Conservation (phyloP, 768 basidiomycete species). For the Tephrocybe rancida region DNA sequence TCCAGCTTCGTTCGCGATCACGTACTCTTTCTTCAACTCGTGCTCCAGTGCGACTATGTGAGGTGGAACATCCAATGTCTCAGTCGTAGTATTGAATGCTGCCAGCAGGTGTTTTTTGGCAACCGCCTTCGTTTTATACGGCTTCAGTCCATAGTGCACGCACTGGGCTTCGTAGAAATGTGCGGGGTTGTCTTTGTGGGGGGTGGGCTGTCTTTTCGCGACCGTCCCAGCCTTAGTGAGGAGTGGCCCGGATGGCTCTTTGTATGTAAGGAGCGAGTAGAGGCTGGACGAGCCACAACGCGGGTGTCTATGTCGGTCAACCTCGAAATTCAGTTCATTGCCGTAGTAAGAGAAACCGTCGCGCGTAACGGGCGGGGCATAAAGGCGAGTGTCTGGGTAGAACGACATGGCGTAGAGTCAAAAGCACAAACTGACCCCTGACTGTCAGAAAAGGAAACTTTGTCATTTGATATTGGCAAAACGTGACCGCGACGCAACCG, state of each 20-base stretch:
- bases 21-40: constrained; percentile 23
- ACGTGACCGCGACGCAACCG: too few relatives aligned
- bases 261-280: constrained; percentile 24
- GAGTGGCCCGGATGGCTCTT: constrained; percentile 17
- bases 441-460: too few relatives aligned
- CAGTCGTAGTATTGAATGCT: constrained; percentile 19
- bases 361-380: constrained; percentile 17
- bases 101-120: constrained; percentile 28
- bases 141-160: constrained; percentile 28
- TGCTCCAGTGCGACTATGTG: constrained; percentile 22
- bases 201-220: constrained; percentile 26
- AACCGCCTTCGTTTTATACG: constrained; percentile 22
- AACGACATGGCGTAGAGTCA: neutral
- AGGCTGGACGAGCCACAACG: constrained; percentile 12
- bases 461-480: too few relatives aligned
- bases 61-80: constrained; percentile 22
- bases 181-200: constrained; percentile 23
- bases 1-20: constrained; percentile 18
- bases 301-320: neutral
- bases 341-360: constrained; percentile 23
- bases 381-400: neutral
- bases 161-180: constrained; percentile 32
- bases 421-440: too few relatives aligned
- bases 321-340: constrained; percentile 17
- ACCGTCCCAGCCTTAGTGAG: constrained; percentile 29